Percentiles rank a stretch among this genome's conserved stretches.
These are phyloP conservation scores for Coccinonectria pachysandricola DNA, from an alignment of 2,329 filamentous ascomycete genomes.

Conservation along the genomic window DNA sequence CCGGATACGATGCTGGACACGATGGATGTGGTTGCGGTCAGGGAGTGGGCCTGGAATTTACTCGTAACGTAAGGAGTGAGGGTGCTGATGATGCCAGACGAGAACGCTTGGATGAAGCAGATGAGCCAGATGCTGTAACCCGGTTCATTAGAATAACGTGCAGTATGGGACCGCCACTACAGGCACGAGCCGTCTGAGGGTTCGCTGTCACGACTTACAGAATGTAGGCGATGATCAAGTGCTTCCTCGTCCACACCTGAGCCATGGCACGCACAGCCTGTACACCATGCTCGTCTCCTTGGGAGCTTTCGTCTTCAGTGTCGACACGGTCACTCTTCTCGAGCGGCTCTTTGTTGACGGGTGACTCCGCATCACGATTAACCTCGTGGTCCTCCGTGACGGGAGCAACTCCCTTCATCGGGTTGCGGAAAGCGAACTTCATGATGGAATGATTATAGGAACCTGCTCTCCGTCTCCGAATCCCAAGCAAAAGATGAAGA, in stretches of 20 bases:
- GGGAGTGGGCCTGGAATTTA: not conserved
- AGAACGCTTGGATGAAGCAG: not conserved
- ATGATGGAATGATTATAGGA: no score
- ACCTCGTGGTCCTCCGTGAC: not conserved
- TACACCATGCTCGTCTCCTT: not conserved
- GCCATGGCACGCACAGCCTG: not conserved
- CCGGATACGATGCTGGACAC: slow-evolving; percentile 38
- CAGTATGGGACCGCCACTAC: not conserved
- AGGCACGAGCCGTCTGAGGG: not conserved
- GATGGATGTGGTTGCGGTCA: slow-evolving; percentile 24
- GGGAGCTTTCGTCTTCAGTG: not conserved
- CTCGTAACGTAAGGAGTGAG: not conserved
- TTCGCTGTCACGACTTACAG: no score
- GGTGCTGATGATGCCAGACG: not conserved
- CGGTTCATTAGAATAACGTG: not conserved
- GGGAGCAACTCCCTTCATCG: not conserved
- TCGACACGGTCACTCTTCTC: no score
- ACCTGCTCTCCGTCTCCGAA: no score
- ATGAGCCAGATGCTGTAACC: not conserved
- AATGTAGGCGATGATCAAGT: not conserved
- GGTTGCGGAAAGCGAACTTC: no score
- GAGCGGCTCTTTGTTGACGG: no score
- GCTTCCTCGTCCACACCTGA: not conserved
- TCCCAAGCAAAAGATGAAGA: no score
- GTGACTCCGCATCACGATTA: not conserved